These are phyloP conservation scores for Mesembryanthemum crystallinum DNA, from an alignment of 148 eudicot species.

Conservation along the genomic window DNA sequence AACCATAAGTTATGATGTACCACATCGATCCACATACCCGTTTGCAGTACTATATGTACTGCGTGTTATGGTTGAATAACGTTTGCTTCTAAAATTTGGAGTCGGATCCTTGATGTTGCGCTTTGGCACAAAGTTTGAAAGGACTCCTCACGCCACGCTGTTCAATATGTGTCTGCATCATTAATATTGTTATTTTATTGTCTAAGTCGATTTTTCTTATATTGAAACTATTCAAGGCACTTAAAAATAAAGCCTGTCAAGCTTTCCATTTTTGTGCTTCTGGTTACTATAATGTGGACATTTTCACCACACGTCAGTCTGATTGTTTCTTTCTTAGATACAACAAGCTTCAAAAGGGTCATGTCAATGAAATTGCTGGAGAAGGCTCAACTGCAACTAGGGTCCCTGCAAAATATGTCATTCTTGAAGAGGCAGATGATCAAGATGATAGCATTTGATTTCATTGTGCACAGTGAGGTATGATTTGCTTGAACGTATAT, in stretches of 20 bases:
- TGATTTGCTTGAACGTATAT: background rate
- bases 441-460: constrained; percentile 48
- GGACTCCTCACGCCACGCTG: background rate
- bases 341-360: constrained; percentile 66
- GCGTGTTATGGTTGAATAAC: background rate
- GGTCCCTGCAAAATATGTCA: constrained; percentile 72
- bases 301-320: background rate
- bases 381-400: constrained; percentile 28
- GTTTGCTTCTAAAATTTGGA: background rate
- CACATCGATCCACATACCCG: no score
- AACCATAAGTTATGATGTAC: background rate
- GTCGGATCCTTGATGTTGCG: background rate
- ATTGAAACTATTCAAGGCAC: background rate
- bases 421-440: constrained; percentile 80
- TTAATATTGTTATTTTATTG: background rate
- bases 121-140: background rate
- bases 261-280: background rate
- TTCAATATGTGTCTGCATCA: background rate
- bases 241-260: background rate
- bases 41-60: background rate
- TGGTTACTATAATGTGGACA: background rate
- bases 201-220: background rate
- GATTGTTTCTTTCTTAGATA: constrained; percentile 42
- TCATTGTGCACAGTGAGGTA: constrained; percentile 20
- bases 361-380: constrained; percentile 29